Percentiles rank a stretch among this genome's conserved stretches.
Conservation (phyloP, 2,329 filamentous ascomycete genomes). For the Fusarium sterilihyphosum region DNA sequence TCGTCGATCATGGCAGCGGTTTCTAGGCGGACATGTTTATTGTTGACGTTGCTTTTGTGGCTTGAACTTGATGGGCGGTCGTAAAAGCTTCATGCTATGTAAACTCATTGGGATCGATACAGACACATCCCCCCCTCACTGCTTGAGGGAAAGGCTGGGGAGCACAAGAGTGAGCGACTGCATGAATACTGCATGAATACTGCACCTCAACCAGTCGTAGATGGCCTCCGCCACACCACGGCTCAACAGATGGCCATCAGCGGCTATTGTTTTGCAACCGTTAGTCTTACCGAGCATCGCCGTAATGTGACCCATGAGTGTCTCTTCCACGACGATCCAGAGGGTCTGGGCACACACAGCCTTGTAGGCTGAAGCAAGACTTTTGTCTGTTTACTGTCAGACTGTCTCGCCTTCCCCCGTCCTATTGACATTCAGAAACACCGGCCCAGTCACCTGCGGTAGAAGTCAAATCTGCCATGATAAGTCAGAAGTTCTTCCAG, state of each 20-base stretch:
- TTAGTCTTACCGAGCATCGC: constrained; percentile 7
- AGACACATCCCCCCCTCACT: not conserved
- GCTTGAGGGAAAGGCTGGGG: not conserved
- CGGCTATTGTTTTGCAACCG: constrained; percentile 5
- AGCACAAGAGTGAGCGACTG: not conserved
- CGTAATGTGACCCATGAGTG: constrained; percentile 6
- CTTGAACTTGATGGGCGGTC: constrained; percentile 7
- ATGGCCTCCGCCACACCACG: constrained; percentile 18
- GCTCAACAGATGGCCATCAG: constrained; percentile 5
- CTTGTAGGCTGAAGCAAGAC: constrained; percentile 2
- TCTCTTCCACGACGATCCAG: not conserved
- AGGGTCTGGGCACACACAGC: not conserved
- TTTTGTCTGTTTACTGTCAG: not conserved
- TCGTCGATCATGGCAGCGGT: constrained; percentile 8
- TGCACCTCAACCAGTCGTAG: not conserved
- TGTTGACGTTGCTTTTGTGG: constrained; percentile 24
- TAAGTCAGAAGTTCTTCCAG: not conserved
- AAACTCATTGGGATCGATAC: not conserved
- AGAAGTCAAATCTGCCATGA: not conserved
- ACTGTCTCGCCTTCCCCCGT: constrained; percentile 2
- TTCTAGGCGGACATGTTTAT: constrained; percentile 22
- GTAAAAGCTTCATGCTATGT: not conserved
- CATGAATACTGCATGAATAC: constrained; percentile 6
- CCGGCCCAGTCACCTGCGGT: not conserved
- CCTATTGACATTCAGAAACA: not conserved